Evolutionary conservation across 2,329 filamentous ascomycete species (phyloP).

Genomic region (Chrysoporthe cubensis): DNA sequence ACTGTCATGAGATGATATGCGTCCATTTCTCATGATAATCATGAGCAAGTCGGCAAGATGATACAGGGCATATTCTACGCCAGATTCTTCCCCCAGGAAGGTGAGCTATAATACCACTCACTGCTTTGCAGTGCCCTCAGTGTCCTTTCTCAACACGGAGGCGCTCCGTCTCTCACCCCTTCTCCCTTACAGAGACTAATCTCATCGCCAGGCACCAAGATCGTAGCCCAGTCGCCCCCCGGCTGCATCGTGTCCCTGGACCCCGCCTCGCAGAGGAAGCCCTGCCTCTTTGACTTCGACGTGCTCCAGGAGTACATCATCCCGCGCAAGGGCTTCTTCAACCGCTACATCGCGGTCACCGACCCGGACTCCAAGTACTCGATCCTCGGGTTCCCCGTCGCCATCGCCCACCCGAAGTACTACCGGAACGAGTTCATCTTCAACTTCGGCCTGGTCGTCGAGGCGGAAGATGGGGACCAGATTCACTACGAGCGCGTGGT

Average conservation of each 20-base stretch:
- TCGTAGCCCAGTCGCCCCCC: constrained; percentile 65
- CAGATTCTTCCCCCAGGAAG: constrained; percentile 68
- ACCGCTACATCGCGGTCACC: constrained; percentile 82
- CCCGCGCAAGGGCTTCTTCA: constrained; percentile 92
- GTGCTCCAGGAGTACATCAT: constrained; percentile 92
- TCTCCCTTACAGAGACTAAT: not conserved
- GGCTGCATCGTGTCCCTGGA: constrained; percentile 61
- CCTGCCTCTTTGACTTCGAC: constrained; percentile 80
- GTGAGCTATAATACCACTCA: constrained; percentile 41
- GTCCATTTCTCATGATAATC: constrained; percentile 12
- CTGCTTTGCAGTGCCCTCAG: not conserved
- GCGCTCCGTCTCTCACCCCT: not conserved
- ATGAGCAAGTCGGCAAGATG: constrained; percentile 45
- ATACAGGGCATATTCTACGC: constrained; percentile 75
- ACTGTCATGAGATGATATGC: not conserved
- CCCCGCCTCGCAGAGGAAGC: constrained; percentile 44
- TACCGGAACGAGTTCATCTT: constrained; percentile 97
- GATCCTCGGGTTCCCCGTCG: constrained; percentile 87
- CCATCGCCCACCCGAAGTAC: constrained; percentile 81
- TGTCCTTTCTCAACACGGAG: not conserved
- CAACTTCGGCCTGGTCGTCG: constrained; percentile 87
- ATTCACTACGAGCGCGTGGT: constrained; percentile 84
- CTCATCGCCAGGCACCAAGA: constrained; percentile 57
- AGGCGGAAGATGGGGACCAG: constrained; percentile 61
- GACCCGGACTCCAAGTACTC: constrained; percentile 71